Evolutionary conservation across 768 basidiomycete genomes (phyloP), one percentile per base, ranked within the genome.

Genomic region (Termitomyces bulborhizus): DNA sequence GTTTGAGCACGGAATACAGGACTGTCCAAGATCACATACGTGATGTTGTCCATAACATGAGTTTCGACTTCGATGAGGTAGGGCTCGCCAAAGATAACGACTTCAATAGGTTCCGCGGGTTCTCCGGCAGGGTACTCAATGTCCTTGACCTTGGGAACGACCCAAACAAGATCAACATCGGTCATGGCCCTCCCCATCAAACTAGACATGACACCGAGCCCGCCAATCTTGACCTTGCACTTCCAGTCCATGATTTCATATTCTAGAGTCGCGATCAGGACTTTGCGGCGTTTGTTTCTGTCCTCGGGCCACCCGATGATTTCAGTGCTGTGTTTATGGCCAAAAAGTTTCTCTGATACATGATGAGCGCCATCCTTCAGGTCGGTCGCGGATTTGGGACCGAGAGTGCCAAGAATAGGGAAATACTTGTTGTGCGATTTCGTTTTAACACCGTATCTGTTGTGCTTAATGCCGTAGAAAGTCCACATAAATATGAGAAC

Each of bases 181-280:
- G 89, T 90, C 94, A 97, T 97, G 5, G 94, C 93, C 70, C 96
- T 97, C 60, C 94, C 94, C 94, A 97, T 97, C 36, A 97, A 76
- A 70, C 87, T 87, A 3, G 94, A 96, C 94, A 97, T 97, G 74
- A 96, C 94, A 77, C 94, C 94, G 18, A 97, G 79, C 71, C 94
- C 94, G 73, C 94, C 94, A 60, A 96, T 96, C 78, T 96, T 96
- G 76, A 97, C 94, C 71, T 97, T 97, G 58, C 95, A 71, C 72
- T 95, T 95, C 93, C 94, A 97, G 66, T 96, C 94, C 65, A 97
- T 85, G 66, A 97, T 90, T 69, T 97, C 94, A 71, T 97, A 97
- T 71, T 97, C 94, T 49, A 97, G 78, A 0, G 94, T 96, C 16
- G 94, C 76, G 57, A 97, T 97, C 44, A 97, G 79, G 27, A 95